These are phyloP conservation scores for Leccinum insolens DNA, from an alignment of 1,284 basidiomycete genomes.

Conservation along the genomic window DNA sequence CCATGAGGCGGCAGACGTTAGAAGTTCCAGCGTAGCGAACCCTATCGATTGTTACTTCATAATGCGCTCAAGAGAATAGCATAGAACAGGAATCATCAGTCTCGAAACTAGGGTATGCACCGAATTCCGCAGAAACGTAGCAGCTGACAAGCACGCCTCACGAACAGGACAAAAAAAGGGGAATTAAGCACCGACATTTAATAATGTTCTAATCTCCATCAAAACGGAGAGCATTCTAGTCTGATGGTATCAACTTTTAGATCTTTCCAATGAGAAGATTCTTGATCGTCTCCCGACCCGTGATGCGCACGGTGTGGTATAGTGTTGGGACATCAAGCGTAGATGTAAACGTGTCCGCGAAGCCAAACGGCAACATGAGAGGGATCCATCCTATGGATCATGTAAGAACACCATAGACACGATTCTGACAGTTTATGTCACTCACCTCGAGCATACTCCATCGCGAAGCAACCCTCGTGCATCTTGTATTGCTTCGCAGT, in stretches of 20 bases:
- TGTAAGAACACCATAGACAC: background rate
- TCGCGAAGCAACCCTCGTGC: constrained; percentile 92
- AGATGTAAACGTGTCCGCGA: constrained; percentile 84
- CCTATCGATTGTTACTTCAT: background rate
- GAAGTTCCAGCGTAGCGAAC: background rate
- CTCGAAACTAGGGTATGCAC: constrained; percentile 1
- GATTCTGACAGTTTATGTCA: constrained; percentile 13
- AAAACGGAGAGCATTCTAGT: background rate
- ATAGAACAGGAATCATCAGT: background rate
- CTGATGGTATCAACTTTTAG: constrained; percentile 38
- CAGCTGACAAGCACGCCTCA: background rate
- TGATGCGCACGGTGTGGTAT: constrained; percentile 79
- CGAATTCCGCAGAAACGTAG: background rate
- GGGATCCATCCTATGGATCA: constrained; percentile 79
- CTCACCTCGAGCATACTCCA: constrained; percentile 91
- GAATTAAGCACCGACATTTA: background rate
- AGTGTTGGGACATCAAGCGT: constrained; percentile 89
- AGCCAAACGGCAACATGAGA: constrained; percentile 90
- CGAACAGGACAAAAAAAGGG: background rate
- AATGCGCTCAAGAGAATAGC: constrained; percentile 1
- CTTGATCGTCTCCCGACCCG: constrained; percentile 79
- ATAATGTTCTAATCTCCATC: constrained; percentile 10
- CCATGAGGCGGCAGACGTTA: constrained; percentile 7
- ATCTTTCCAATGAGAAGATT: constrained; percentile 91
- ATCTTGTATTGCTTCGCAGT: constrained; percentile 97